Evolutionary conservation across 192 early-diverging fungal species (phyloP).

Genomic region (Cetraspora pellucida): DNA sequence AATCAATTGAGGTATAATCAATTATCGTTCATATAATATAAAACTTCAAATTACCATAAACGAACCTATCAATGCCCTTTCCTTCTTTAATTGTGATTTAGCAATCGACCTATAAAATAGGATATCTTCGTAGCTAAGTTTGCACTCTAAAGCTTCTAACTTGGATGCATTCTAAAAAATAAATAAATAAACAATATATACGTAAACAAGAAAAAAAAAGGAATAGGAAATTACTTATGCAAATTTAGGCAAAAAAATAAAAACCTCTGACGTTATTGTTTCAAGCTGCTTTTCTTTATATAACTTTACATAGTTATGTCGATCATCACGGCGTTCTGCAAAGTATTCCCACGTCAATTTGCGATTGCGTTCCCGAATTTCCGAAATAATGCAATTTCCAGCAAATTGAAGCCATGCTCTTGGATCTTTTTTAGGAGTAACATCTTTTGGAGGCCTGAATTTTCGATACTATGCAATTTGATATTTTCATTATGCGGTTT

Average conservation of each 20-base stretch:
- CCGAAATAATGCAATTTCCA: constrained; percentile 73
- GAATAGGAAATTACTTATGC: not conserved
- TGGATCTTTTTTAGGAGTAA: constrained; percentile 84
- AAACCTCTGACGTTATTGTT: constrained; percentile 43
- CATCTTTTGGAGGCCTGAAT: constrained; percentile 78
- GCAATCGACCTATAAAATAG: constrained; percentile 81
- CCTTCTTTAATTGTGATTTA: constrained; percentile 69
- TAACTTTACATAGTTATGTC: constrained; percentile 73
- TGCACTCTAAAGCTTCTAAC: constrained; percentile 71
- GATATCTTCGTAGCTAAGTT: constrained; percentile 88
- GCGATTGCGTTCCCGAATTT: constrained; percentile 84
- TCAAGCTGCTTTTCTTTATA: constrained; percentile 67
- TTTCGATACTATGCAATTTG: constrained; percentile 68
- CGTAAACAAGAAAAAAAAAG: not conserved
- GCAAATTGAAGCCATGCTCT: constrained; percentile 81
- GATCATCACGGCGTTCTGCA: constrained; percentile 78
- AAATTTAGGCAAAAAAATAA: not conserved
- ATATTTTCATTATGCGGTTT: not conserved
- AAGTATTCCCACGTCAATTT: constrained; percentile 86
- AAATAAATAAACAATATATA: constrained; percentile 24
- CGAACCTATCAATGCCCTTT: constrained; percentile 66
- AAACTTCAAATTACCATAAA: constrained; percentile 1
- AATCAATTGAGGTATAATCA: not conserved
- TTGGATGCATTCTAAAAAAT: constrained; percentile 52
- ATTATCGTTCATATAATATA: not conserved